A percentile compares a stretch with the other conserved stretches of the same genome.
Evolutionary conservation across 2,329 filamentous ascomycete genomes (phyloP).

Genomic region (Aspergillus sp.): DNA sequence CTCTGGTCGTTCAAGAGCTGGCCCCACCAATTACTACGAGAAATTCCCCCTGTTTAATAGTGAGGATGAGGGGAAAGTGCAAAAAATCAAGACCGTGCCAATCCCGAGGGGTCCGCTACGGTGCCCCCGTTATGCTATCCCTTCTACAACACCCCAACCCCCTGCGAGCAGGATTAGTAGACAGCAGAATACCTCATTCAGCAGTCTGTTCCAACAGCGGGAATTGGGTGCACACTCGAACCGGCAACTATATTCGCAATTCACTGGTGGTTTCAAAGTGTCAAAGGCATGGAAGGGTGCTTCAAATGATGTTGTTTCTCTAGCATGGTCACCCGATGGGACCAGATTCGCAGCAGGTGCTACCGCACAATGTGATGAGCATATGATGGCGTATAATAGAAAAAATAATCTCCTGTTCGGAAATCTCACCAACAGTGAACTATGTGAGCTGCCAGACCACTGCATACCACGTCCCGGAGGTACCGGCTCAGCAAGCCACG

Average conservation of each 20-base stretch:
- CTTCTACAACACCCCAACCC: background rate
- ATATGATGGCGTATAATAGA: slow-evolving; percentile 62
- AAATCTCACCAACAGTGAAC: slow-evolving; percentile 37
- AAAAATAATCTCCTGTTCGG: slow-evolving; percentile 59
- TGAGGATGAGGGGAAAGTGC: slow-evolving; percentile 5
- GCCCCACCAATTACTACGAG: slow-evolving; percentile 34
- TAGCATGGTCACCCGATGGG: slow-evolving; percentile 58
- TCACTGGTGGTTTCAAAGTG: slow-evolving; percentile 42
- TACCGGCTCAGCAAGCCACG: slow-evolving; percentile 41
- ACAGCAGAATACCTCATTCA: slow-evolving; percentile 5
- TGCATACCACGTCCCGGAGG: slow-evolving; percentile 43
- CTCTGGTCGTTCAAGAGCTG: slow-evolving; percentile 26
- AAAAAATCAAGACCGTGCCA: background rate
- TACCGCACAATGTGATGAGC: slow-evolving; percentile 54
- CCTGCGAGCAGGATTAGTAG: background rate
- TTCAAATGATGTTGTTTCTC: slow-evolving; percentile 57
- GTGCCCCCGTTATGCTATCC: too few species aligned
- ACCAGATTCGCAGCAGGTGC: slow-evolving; percentile 57
- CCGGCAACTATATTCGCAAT: slow-evolving; percentile 21
- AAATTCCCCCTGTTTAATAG: slow-evolving; percentile 18
- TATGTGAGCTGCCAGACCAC: slow-evolving; percentile 58
- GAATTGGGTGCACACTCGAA: slow-evolving; percentile 26
- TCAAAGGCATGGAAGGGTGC: slow-evolving; percentile 55
- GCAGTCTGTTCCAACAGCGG: slow-evolving; percentile 28
- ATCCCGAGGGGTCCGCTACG: background rate